Percentiles rank a stretch among this genome's conserved stretches.
These are phyloP conservation scores for Thymus mandschuricus DNA, from an alignment of 257 asterid species.

Conservation along the genomic window DNA sequence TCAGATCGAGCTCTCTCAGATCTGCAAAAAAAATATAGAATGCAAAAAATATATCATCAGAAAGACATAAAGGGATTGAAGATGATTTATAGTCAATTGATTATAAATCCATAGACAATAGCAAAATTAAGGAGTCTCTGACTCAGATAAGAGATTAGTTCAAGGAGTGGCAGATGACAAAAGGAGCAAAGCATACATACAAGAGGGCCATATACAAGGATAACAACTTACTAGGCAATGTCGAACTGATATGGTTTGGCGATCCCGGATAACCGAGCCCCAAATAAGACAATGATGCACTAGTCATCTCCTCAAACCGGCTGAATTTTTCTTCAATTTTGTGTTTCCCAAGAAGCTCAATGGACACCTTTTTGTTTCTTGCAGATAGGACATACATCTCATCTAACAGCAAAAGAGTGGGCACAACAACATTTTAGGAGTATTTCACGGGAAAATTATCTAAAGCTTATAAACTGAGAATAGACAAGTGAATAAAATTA, in stretches of 20 bases:
- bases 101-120: background rate
- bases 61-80: no score
- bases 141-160: constrained; percentile 14
- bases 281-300: constrained; percentile 68
- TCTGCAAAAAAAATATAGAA: constrained; percentile 52
- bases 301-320: constrained; percentile 81
- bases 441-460: constrained; percentile 13
- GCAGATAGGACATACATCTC: constrained; percentile 99
- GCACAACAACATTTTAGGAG: constrained; percentile 12
- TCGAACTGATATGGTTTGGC: constrained; percentile 47
- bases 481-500: background rate
- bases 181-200: constrained; percentile 4
- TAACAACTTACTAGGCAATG: constrained; percentile 74
- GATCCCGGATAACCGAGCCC: constrained; percentile 80
- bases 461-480: background rate
- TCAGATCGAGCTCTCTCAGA: constrained; percentile 92
- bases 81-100: no score
- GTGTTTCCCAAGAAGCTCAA: constrained; percentile 86
- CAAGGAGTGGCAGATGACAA: background rate
- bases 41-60: constrained; percentile 22
- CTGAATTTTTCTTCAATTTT: constrained; percentile 78
- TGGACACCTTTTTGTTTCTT: constrained; percentile 74
- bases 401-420: constrained; percentile 50
- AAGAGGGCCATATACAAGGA: constrained; percentile 16
- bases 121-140: constrained; percentile 8